A percentile compares a stretch with the other conserved stretches of the same genome.
Evolutionary conservation across 768 basidiomycete species (phyloP).

Genomic region (Cyathus striatus): DNA sequence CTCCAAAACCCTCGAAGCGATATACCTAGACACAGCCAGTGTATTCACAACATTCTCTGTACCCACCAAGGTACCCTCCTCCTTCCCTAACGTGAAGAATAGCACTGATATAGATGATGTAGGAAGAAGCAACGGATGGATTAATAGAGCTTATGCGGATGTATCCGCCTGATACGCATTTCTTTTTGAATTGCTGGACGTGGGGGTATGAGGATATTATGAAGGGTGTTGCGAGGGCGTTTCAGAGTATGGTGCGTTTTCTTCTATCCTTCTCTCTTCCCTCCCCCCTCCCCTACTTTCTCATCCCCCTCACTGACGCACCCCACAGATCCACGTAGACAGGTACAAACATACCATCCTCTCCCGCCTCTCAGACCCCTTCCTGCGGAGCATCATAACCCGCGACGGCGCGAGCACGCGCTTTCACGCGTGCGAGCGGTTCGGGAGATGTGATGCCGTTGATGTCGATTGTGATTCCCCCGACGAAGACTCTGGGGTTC

Average conservation of each 20-base stretch:
- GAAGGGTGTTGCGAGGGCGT: conserved; percentile 65
- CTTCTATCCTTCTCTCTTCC: neutral
- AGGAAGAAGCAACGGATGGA: conserved; percentile 66
- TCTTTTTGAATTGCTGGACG: conserved; percentile 93
- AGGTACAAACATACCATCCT: conserved; percentile 77
- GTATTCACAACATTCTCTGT: conserved; percentile 46
- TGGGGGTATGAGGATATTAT: conserved; percentile 95
- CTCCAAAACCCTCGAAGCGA: conserved; percentile 56
- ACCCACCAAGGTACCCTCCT: conserved; percentile 50
- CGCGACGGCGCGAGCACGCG: conserved; percentile 58
- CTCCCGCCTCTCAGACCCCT: conserved; percentile 54
- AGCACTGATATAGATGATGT: neutral
- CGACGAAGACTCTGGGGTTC: neutral
- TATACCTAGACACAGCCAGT: conserved; percentile 80
- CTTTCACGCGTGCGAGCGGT: conserved; percentile 93
- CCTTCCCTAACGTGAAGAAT: neutral
- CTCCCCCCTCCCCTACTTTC: neutral
- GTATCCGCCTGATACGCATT: conserved; percentile 61
- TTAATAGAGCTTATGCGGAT: conserved; percentile 65
- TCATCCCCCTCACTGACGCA: neutral
- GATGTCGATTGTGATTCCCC: conserved; percentile 29
- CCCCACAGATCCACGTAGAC: conserved; percentile 80
- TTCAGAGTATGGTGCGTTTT: conserved; percentile 50
- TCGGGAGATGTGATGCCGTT: conserved; percentile 65
- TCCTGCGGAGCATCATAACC: conserved; percentile 56